These are phyloP conservation scores for Blastocystis sp. DNA, from an alignment of 352 stramenopile genomes.

Conservation along the genomic window DNA sequence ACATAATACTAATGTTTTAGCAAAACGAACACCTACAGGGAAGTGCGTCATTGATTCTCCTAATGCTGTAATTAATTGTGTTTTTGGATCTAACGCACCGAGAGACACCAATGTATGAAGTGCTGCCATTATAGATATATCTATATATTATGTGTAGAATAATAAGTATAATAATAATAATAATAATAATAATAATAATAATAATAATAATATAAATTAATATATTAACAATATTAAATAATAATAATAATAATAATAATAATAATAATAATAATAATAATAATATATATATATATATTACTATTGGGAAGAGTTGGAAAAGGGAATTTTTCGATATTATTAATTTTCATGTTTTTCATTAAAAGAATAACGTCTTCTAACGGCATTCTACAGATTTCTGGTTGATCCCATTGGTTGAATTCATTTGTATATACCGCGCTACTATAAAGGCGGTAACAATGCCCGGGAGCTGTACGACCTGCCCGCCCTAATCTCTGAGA, in stretches of 20 bases:
- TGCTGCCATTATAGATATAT: constrained; percentile 13
- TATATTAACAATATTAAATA: not conserved
- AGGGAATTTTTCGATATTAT: constrained; percentile 74
- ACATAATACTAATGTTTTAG: constrained; percentile 61
- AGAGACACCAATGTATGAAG: constrained; percentile 32
- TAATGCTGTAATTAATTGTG: constrained; percentile 58
- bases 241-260: constrained; percentile 57
- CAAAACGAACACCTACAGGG: constrained; percentile 59
- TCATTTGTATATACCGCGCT: constrained; percentile 78
- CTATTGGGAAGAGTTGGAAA: constrained; percentile 76
- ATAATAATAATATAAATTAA: not conserved
- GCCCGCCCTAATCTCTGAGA: constrained; percentile 76
- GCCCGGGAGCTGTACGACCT: constrained; percentile 74
- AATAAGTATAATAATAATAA: not conserved
- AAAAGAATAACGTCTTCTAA: constrained; percentile 81
- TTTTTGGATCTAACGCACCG: constrained; percentile 40
- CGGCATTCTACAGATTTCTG: constrained; percentile 63
- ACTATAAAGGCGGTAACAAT: constrained; percentile 89
- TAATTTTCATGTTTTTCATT: constrained; percentile 90
- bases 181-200: not conserved
- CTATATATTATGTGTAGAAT: constrained; percentile 12
- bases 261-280: constrained; percentile 60
- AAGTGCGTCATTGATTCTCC: constrained; percentile 60
- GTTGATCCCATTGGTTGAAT: constrained; percentile 65
- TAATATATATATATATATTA: too few species aligned